A percentile compares a stretch with the other conserved stretches of the same genome.
Conservation (phyloP, 1,284 basidiomycete species). For the Thelephora terrestris region DNA sequence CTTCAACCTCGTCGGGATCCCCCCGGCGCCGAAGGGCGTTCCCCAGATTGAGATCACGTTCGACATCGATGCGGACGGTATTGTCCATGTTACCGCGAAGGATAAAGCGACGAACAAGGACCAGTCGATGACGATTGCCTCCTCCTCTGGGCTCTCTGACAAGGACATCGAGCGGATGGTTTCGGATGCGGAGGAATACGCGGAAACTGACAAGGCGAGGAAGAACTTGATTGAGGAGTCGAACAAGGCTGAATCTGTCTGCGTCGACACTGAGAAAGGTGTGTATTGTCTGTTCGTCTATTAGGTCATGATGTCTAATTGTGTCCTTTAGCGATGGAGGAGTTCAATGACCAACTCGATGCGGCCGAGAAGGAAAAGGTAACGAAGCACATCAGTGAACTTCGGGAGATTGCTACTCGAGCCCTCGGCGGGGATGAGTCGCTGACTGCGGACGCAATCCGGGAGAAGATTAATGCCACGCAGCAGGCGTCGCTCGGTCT, state of each 20-base stretch:
- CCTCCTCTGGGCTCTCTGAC: slow-evolving; percentile 92
- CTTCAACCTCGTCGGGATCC: slow-evolving; percentile 98
- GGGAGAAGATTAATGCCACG: slow-evolving; percentile 91
- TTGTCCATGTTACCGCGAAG: slow-evolving; percentile 95
- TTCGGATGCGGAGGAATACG: slow-evolving; percentile 86
- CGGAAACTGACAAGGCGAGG: slow-evolving; percentile 86
- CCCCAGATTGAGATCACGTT: slow-evolving; percentile 99
- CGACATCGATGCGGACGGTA: slow-evolving; percentile 97
- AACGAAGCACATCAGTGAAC: slow-evolving; percentile 74
- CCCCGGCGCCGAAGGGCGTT: slow-evolving; percentile 95
- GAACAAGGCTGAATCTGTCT: slow-evolving; percentile 95
- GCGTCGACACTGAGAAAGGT: slow-evolving; percentile 93
- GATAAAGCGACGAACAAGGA: slow-evolving; percentile 98
- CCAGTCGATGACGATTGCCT: slow-evolving; percentile 95
- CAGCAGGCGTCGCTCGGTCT: slow-evolving; percentile 94
- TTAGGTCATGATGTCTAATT: background rate
- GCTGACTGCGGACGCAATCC: slow-evolving; percentile 80
- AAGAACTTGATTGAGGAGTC: slow-evolving; percentile 89
- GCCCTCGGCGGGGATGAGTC: slow-evolving; percentile 81
- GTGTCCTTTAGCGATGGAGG: slow-evolving; percentile 63
- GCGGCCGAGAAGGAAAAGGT: slow-evolving; percentile 91
- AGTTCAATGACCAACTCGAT: slow-evolving; percentile 97
- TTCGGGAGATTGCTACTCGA: slow-evolving; percentile 86
- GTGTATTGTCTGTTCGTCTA: slow-evolving; percentile 13
- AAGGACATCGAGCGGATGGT: slow-evolving; percentile 99